A percentile compares a stretch with the other conserved stretches of the same genome.
These are phyloP conservation scores for Panaeolus papilionaceus DNA, from an alignment of 768 basidiomycete genomes.

Conservation along the genomic window DNA sequence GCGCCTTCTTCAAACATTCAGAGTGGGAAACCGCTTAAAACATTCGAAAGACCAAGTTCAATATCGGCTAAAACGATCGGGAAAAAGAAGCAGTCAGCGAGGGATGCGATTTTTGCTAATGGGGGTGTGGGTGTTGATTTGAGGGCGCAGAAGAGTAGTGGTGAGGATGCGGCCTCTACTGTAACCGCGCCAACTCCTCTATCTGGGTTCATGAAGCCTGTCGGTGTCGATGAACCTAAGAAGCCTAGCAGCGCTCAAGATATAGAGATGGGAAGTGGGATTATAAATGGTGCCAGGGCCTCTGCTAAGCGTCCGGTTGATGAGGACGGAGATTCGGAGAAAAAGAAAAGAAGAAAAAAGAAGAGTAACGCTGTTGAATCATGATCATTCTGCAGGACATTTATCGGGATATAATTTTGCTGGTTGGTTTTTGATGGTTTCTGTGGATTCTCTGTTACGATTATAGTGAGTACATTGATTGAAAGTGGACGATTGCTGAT, in stretches of 20 bases:
- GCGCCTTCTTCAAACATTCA: slow-evolving; percentile 35
- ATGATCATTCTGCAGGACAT: background rate
- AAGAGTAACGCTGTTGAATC: background rate
- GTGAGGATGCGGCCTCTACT: slow-evolving; percentile 50
- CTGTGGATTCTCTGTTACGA: background rate
- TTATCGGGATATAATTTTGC: background rate
- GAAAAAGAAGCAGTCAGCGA: slow-evolving; percentile 36
- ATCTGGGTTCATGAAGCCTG: slow-evolving; percentile 56
- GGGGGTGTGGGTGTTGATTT: slow-evolving; percentile 57
- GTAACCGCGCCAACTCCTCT: slow-evolving; percentile 21
- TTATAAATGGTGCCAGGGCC: slow-evolving; percentile 34
- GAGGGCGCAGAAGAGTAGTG: slow-evolving; percentile 46
- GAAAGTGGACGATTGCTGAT: background rate
- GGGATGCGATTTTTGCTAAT: slow-evolving; percentile 52
- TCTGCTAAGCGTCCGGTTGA: slow-evolving; percentile 11
- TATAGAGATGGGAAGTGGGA: slow-evolving; percentile 12
- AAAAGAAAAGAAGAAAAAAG: slow-evolving; percentile 44
- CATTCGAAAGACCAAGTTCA: slow-evolving; percentile 25
- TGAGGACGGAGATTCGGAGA: slow-evolving; percentile 30
- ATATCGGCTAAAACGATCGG: background rate
- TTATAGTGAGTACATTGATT: background rate
- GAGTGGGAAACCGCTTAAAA: slow-evolving; percentile 24
- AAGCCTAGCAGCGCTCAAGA: slow-evolving; percentile 20
- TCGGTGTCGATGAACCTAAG: slow-evolving; percentile 59
- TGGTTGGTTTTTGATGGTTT: background rate